Percentiles rank a stretch among this genome's conserved stretches.
Evolutionary conservation across 352 stramenopile species (phyloP).

Genomic region (Pythium dissimile): DNA sequence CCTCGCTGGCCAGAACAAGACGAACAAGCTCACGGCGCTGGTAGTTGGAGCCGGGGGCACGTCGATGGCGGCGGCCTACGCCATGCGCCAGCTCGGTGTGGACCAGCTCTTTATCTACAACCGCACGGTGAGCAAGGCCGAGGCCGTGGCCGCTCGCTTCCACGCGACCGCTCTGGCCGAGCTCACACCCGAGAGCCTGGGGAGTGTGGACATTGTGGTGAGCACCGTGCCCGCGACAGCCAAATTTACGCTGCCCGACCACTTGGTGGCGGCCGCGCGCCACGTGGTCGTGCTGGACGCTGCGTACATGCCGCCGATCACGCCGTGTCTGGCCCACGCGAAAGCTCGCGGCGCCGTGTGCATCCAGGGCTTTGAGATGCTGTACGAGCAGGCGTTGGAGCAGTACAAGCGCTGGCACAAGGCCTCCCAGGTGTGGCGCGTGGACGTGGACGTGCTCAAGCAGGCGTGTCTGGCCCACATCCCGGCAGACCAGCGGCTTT

Average conservation of each 20-base stretch:
- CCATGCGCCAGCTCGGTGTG: constrained; percentile 83
- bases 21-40: constrained; percentile 41
- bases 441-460: constrained; percentile 55
- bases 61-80: constrained; percentile 94
- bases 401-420: constrained; percentile 95
- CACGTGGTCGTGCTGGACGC: constrained; percentile 93
- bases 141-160: constrained; percentile 88
- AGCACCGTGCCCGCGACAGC: constrained; percentile 94
- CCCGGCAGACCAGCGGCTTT: constrained; percentile 48
- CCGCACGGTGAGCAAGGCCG: constrained; percentile 91
- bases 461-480: constrained; percentile 55
- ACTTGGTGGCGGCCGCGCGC: constrained; percentile 32
- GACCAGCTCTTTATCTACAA: constrained; percentile 93
- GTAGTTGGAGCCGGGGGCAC: constrained; percentile 93
- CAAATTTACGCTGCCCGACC: constrained; percentile 70
- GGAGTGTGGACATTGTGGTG: constrained; percentile 89
- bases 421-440: constrained; percentile 35
- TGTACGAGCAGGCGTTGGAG: constrained; percentile 96
- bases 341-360: constrained; percentile 75
- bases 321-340: constrained; percentile 90
- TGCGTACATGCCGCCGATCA: constrained; percentile 97
- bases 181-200: constrained; percentile 44
- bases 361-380: constrained; percentile 97
- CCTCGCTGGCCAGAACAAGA: constrained; percentile 18
- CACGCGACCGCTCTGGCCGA: constrained; percentile 63